Percentiles rank a stretch among this genome's conserved stretches.
Conservation (phyloP, 148 eudicot genomes). For the Amaranthus cruentus region DNA sequence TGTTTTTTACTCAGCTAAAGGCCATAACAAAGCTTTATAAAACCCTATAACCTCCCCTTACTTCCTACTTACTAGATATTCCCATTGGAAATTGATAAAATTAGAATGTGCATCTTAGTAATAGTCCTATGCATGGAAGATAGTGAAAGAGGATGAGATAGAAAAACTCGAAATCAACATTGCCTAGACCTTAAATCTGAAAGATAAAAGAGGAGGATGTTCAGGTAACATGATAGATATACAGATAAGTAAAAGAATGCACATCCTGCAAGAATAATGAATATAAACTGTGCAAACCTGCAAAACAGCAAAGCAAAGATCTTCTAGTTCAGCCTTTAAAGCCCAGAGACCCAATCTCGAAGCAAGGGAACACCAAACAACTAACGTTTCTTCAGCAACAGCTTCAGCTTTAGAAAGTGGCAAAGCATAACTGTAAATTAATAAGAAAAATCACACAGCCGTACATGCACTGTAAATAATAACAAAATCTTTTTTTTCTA, state of each 20-base stretch:
- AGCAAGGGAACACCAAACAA: slow-evolving; percentile 97
- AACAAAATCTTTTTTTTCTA: not conserved
- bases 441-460: slow-evolving; percentile 7
- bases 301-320: slow-evolving; percentile 92
- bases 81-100: not conserved
- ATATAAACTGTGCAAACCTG: slow-evolving; percentile 42
- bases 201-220: not conserved
- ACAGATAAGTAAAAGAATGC: not conserved
- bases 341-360: slow-evolving; percentile 96
- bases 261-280: not conserved
- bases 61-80: not conserved
- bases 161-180: not conserved
- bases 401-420: slow-evolving; percentile 83
- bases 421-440: slow-evolving; percentile 71
- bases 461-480: not conserved
- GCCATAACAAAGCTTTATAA: too few relatives aligned
- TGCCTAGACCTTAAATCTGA: not conserved
- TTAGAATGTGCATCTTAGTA: not conserved
- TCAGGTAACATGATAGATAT: not conserved
- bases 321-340: slow-evolving; percentile 93
- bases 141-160: not conserved
- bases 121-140: not conserved
- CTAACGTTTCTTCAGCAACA: slow-evolving; percentile 86
- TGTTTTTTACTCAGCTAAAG: too few relatives aligned
- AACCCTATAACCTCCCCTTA: not conserved